phyloP scores from a whole-genome alignment of 148 eudicot genomes.

The Dianthus caryophyllus region DNA sequence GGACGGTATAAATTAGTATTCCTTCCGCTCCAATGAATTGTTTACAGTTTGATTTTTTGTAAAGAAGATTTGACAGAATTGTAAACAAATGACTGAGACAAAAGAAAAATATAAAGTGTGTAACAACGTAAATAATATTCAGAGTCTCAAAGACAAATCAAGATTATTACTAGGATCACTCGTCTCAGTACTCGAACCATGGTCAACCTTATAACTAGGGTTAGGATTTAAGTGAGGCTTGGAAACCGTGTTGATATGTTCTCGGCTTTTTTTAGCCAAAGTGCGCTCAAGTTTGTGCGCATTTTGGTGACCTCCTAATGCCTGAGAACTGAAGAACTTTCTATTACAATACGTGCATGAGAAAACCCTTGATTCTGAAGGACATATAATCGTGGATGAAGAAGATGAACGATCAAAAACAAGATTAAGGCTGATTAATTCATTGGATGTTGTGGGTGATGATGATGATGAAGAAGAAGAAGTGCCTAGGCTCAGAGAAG shows the following conservation, averaged over 20 bases:
- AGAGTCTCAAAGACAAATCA: conserved; percentile 56
- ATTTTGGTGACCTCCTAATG: conserved; percentile 77
- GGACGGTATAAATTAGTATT: too few relatives aligned
- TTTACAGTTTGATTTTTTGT: too few relatives aligned
- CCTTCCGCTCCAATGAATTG: too few relatives aligned
- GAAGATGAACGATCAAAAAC: conserved; percentile 38
- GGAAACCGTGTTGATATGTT: conserved; percentile 12
- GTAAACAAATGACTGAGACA: neutral
- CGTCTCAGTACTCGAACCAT: conserved; percentile 11
- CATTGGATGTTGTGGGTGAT: conserved; percentile 23
- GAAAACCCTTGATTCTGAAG: conserved; percentile 37
- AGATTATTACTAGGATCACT: conserved; percentile 33
- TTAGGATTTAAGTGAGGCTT: neutral
- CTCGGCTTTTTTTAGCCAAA: conserved; percentile 56
- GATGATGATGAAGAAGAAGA: too few relatives aligned
- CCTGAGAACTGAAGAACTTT: conserved; percentile 64
- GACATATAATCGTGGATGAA: conserved; percentile 28
- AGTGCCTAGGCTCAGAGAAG: conserved; percentile 26
- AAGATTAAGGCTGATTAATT: conserved; percentile 36
- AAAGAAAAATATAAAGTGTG: too few relatives aligned
- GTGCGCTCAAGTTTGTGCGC: conserved; percentile 76
- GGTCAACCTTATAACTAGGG: neutral
- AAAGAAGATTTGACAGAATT: too few relatives aligned
- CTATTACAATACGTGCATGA: conserved; percentile 64
- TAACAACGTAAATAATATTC: conserved; percentile 3